phyloP scores from a whole-genome alignment of 345 rosid genomes.

The Aquilaria yunnanensis region DNA sequence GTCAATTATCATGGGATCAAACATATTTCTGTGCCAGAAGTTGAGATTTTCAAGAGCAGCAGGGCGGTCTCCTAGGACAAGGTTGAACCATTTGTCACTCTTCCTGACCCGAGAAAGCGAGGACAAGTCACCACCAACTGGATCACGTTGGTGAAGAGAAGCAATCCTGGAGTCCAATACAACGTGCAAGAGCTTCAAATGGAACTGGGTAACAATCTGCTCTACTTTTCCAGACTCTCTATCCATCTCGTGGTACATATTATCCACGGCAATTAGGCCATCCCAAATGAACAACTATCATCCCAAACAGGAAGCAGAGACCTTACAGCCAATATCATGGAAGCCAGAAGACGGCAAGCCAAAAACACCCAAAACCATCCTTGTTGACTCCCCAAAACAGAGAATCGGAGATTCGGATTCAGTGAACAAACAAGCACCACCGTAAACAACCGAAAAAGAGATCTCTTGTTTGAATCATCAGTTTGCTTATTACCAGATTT shows the following conservation, averaged over 20 bases:
- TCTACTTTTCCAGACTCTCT: slow-evolving; percentile 51
- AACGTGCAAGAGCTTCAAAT: slow-evolving; percentile 70
- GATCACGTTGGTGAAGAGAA: slow-evolving; percentile 47
- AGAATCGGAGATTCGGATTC: too few species aligned
- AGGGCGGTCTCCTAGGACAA: slow-evolving; percentile 79
- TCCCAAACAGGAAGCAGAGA: neutral
- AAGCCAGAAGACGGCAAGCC: too few species aligned
- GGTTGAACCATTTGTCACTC: slow-evolving; percentile 91
- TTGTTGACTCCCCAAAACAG: too few species aligned
- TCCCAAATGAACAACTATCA: slow-evolving; percentile 1
- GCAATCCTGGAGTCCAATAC: slow-evolving; percentile 75
- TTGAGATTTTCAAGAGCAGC: slow-evolving; percentile 57
- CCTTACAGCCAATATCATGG: too few species aligned
- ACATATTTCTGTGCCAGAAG: slow-evolving; percentile 63
- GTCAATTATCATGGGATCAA: slow-evolving; percentile 82
- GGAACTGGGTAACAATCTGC: slow-evolving; percentile 67
- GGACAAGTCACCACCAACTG: slow-evolving; percentile 16
- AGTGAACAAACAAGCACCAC: too few species aligned
- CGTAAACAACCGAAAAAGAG: too few species aligned
- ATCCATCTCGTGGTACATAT: slow-evolving; percentile 11
- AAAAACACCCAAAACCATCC: too few species aligned
- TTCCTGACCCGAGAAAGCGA: slow-evolving; percentile 41
- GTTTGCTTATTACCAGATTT: too few species aligned
- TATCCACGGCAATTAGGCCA: slow-evolving; percentile 8
- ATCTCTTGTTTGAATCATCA: too few species aligned